Percentiles rank a stretch among this genome's conserved stretches.
These are phyloP conservation scores for Monosporozyma solicola DNA, from an alignment of 805 yeast genomes.

Conservation along the genomic window DNA sequence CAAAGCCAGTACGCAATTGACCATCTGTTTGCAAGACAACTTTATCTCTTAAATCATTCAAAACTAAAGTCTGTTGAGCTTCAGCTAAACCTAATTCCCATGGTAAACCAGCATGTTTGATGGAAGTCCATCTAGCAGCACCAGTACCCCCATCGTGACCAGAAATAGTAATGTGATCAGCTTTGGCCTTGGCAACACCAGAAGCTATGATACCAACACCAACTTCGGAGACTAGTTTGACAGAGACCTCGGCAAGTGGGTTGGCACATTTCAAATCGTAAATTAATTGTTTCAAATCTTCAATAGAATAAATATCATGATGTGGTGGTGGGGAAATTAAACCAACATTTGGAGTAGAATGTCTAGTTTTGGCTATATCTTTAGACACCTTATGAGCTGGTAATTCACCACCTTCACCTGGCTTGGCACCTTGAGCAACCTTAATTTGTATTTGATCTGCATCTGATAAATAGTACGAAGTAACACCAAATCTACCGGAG, in stretches of 20 bases:
- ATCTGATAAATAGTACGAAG: conserved; percentile 87
- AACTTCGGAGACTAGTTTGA: conserved; percentile 92
- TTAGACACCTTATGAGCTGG: conserved; percentile 89
- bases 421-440: conserved; percentile 99
- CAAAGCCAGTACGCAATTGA: conserved; percentile 94
- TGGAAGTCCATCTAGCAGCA: conserved; percentile 96
- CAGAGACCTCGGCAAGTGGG: conserved; percentile 95
- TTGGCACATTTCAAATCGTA: conserved; percentile 95
- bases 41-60: conserved; percentile 92
- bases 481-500: conserved; percentile 96
- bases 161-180: conserved; percentile 89
- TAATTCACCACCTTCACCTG: conserved; percentile 99
- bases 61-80: conserved; percentile 92
- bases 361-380: conserved; percentile 88
- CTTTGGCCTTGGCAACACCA: conserved; percentile 98
- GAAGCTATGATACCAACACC: conserved; percentile 99
- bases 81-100: conserved; percentile 99
- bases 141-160: conserved; percentile 99
- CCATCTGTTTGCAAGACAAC: conserved; percentile 98
- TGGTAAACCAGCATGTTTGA: conserved; percentile 94
- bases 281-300: conserved; percentile 92
- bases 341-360: conserved; percentile 95
- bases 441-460: conserved; percentile 97
- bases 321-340: conserved; percentile 97
- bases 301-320: conserved; percentile 96